These are phyloP conservation scores for Penicillium sp. DNA, from an alignment of 2,329 filamentous ascomycete genomes.

Conservation along the genomic window DNA sequence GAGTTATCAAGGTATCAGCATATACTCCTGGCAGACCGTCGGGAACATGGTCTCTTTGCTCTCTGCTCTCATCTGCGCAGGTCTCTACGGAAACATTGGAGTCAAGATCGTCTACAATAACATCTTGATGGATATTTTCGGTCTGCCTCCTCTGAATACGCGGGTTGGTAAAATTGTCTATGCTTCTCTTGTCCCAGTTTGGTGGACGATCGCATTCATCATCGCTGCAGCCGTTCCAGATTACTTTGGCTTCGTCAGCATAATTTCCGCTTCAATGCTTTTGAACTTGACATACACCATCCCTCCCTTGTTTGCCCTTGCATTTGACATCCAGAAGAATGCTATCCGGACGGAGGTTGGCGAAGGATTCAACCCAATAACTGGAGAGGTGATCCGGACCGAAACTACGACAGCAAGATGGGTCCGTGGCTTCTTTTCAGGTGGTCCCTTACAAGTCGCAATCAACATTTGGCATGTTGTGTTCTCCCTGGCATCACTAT, in stretches of 20 bases:
- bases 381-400: neutral
- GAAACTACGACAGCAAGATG: neutral
- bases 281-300: conserved; percentile 51
- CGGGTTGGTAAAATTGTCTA: neutral
- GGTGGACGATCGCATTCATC: neutral
- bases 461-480: neutral
- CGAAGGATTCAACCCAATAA: conserved; percentile 16
- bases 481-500: neutral
- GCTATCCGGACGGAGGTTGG: conserved; percentile 22
- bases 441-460: neutral
- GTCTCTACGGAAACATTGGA: neutral
- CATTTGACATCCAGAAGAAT: conserved; percentile 28
- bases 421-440: neutral
- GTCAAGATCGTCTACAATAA: neutral
- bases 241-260: neutral
- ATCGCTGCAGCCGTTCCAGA: neutral
- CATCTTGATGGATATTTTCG: neutral
- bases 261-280: conserved; percentile 32
- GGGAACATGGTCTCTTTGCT: conserved; percentile 13
- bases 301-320: conserved; percentile 39
- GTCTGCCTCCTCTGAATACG: neutral
- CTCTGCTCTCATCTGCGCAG: neutral
- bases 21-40: conserved; percentile 35
- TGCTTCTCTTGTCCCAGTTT: neutral
- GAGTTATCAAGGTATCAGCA: conserved; percentile 21